phyloP scores from a whole-genome alignment of 116 monocot species.

The Cymodocea nodosa region DNA sequence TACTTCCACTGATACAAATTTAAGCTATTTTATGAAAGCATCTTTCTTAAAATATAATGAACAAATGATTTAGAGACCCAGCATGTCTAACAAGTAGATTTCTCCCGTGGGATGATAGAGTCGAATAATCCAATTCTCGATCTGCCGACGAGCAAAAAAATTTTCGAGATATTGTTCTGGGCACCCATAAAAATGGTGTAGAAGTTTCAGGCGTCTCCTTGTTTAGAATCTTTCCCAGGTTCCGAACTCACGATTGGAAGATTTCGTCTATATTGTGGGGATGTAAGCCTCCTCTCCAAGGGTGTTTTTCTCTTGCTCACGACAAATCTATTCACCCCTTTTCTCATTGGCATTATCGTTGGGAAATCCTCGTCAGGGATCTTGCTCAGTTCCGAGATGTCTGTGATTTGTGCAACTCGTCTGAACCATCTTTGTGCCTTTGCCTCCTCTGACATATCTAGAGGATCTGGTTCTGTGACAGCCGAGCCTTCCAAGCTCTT shows the following conservation, averaged over 20 bases:
- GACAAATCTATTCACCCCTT: slow-evolving; percentile 95
- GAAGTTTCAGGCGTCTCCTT: background rate
- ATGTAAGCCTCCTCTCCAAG: slow-evolving; percentile 80
- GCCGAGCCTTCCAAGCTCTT: slow-evolving; percentile 95
- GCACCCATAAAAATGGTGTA: too few relatives aligned
- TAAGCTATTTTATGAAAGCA: too few relatives aligned
- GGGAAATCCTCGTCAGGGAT: slow-evolving; percentile 98
- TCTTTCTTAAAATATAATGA: too few relatives aligned
- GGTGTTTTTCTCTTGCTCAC: slow-evolving; percentile 99
- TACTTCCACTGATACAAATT: too few relatives aligned
- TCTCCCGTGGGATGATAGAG: too few relatives aligned
- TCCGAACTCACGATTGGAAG: slow-evolving; percentile 64
- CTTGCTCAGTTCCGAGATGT: slow-evolving; percentile 82
- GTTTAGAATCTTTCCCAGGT: slow-evolving; percentile 33
- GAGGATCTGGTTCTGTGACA: slow-evolving; percentile 76
- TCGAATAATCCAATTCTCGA: too few relatives aligned
- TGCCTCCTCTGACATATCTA: slow-evolving; percentile 99
- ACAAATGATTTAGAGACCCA: too few relatives aligned
- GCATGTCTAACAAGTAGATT: too few relatives aligned
- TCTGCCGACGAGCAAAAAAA: too few relatives aligned
- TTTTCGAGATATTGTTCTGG: too few relatives aligned
- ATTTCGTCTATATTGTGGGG: slow-evolving; percentile 81
- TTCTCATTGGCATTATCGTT: slow-evolving; percentile 96
- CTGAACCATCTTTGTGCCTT: slow-evolving; percentile 96
- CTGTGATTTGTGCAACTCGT: slow-evolving; percentile 85